Conservation (phyloP, 139 green algal species). For the Edaphochlamys debaryana region DNA sequence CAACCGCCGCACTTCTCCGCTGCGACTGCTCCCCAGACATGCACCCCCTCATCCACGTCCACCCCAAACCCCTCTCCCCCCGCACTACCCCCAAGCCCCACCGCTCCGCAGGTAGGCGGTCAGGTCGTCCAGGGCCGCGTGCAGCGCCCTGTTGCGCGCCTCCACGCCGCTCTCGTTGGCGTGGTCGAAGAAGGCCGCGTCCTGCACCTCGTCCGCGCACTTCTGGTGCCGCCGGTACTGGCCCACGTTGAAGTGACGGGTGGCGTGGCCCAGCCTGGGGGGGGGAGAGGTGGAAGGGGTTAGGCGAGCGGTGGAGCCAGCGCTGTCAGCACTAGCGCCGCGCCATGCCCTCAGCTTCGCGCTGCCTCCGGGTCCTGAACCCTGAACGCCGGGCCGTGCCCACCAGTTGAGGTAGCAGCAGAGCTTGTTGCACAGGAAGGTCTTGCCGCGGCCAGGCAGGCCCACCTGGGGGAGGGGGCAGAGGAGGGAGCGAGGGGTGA, state of each 20-base stretch:
- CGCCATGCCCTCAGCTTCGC: neutral
- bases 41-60: neutral
- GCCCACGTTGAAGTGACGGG: conserved; percentile 97
- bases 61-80: neutral
- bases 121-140: conserved; percentile 89
- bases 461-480: conserved; percentile 40
- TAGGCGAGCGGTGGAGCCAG: neutral
- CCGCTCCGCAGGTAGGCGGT: conserved; percentile 74
- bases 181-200: conserved; percentile 90
- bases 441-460: conserved; percentile 92
- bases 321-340: too few relatives aligned
- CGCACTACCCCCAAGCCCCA: neutral
- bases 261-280: conserved; percentile 89
- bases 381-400: too few relatives aligned
- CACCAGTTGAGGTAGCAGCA: conserved; percentile 55
- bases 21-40: neutral
- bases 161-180: conserved; percentile 60
- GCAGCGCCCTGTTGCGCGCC: conserved; percentile 58
- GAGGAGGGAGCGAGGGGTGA: neutral
- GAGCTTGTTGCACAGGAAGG: conserved; percentile 93
- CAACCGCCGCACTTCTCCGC: too few relatives aligned
- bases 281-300: neutral
- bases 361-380: neutral
- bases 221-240: conserved; percentile 81
- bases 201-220: conserved; percentile 62